Evolutionary conservation across 2,329 filamentous ascomycete genomes (phyloP), one percentile per base, ranked within the genome.

Genomic region (Pseudocercospora pini-densiflorae): DNA sequence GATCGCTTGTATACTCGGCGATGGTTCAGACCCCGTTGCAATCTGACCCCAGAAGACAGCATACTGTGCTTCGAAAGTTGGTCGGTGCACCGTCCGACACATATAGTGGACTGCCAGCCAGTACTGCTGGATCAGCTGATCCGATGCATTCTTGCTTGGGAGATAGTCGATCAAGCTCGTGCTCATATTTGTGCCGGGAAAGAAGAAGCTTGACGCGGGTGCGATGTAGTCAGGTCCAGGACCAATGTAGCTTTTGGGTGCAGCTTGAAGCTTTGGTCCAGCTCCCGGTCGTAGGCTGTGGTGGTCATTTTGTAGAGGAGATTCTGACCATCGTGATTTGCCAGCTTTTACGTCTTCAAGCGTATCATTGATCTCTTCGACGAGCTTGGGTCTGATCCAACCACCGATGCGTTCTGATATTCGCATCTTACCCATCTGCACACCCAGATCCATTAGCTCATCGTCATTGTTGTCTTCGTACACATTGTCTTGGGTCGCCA

Each of bases 381-480:
- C 85, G 64, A 93, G 84, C 71, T 88, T 88, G 2, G 91, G 90
- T 54, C 90, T 83, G 51, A 91, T 89, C 70, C 91, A 86, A 0
- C 90, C 90, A 16, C 91, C 91, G 69, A 93, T 87, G 43, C 90
- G 84, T 74, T 93, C 91, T 2, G 89, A 92, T 66, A 93, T 88
- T 65, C 84, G 86, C 84, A 93, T 86, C 76, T 87, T 90, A 1
- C 91, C 91, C 67, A 93, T 83, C 69, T 86, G 85, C 65, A 93
- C 86, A 1, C 91, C 91, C 27, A 93, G 80, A 77, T 93, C 91
- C 70, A 91, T 85, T 54, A 92, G 79, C 66, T 92, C 89, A 74
- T 90, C 88, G 66, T 89, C 88, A 16, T 82, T 84, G 66, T 87
- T 84, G 21, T 88, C 85, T 66, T 90, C 89, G 75, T 92, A 92